Evolutionary conservation across 495 filamentous ascomycete genomes (phyloP).

Genomic region (Filosporella fistucella): DNA sequence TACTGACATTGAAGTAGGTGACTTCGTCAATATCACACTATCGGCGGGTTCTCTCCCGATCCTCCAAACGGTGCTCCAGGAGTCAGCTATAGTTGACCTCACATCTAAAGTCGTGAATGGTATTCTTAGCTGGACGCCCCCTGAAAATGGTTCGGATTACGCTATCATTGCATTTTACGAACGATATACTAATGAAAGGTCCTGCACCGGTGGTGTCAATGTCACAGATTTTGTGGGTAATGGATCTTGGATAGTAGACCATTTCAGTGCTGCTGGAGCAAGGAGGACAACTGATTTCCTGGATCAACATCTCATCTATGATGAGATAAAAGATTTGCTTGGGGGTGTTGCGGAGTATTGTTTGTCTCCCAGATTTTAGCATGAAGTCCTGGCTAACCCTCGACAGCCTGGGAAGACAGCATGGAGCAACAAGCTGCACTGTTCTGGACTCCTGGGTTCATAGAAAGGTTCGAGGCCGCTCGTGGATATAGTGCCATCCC

Average conservation of each 20-base stretch:
- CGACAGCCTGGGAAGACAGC: constrained; percentile 56
- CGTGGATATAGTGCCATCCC: constrained; percentile 12
- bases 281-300: constrained; percentile 38
- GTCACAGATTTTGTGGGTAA: neutral
- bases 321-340: constrained; percentile 29
- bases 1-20: no score
- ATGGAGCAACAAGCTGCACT: constrained; percentile 35
- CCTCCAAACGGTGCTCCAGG: no score
- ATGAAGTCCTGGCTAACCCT: no score
- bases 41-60: no score
- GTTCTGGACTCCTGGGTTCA: constrained; percentile 37
- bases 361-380: no score
- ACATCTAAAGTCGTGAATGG: no score
- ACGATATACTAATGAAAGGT: neutral
- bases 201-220: neutral
- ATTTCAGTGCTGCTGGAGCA: constrained; percentile 40
- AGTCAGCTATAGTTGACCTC: no score
- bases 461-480: constrained; percentile 19
- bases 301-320: constrained; percentile 37
- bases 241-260: constrained; percentile 45
- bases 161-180: neutral
- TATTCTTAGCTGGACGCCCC: no score
- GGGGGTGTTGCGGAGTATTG: constrained; percentile 36
- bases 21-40: no score
- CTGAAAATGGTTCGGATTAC: neutral